Evolutionary conservation across 2,329 filamentous ascomycete species (phyloP).

Genomic region (Sporothrix mexicana): DNA sequence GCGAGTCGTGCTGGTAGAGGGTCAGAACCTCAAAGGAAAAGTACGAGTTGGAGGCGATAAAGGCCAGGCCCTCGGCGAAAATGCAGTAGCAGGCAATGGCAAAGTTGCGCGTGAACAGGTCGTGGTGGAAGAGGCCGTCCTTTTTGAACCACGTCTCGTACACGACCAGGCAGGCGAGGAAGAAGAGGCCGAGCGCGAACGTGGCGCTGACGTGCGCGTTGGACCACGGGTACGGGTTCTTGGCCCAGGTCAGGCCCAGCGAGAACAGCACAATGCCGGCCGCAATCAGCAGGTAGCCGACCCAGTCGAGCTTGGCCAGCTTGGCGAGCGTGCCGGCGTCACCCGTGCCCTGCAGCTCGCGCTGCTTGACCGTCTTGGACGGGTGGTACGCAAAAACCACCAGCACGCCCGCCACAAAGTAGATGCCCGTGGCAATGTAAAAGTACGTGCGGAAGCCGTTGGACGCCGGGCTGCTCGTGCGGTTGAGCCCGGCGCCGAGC

Average conservation of each 20-base stretch:
- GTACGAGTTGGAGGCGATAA: constrained; percentile 8
- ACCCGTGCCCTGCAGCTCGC: background rate
- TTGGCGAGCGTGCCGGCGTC: background rate
- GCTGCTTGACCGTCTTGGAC: constrained; percentile 1
- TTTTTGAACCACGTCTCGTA: constrained; percentile 8
- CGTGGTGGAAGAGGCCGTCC: constrained; percentile 10
- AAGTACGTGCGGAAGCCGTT: constrained; percentile 3
- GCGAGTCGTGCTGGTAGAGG: background rate
- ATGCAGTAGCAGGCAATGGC: constrained; percentile 5
- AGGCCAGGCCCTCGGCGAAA: constrained; percentile 8
- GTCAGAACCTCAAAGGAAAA: background rate
- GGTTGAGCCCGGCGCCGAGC: background rate
- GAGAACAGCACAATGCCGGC: background rate
- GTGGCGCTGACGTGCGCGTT: background rate
- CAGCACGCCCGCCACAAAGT: background rate
- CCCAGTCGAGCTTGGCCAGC: constrained; percentile 4
- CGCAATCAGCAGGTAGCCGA: background rate
- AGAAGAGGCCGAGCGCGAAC: background rate
- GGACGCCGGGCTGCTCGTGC: background rate
- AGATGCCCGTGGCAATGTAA: constrained; percentile 10
- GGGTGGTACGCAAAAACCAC: background rate
- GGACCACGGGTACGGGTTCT: background rate
- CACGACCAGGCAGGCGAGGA: background rate
- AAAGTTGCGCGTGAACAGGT: background rate
- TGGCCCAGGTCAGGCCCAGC: background rate